Percentiles rank a stretch among this genome's conserved stretches.
phyloP scores from a whole-genome alignment of 495 filamentous ascomycete species.

The Podospora pseudoanserina region DNA sequence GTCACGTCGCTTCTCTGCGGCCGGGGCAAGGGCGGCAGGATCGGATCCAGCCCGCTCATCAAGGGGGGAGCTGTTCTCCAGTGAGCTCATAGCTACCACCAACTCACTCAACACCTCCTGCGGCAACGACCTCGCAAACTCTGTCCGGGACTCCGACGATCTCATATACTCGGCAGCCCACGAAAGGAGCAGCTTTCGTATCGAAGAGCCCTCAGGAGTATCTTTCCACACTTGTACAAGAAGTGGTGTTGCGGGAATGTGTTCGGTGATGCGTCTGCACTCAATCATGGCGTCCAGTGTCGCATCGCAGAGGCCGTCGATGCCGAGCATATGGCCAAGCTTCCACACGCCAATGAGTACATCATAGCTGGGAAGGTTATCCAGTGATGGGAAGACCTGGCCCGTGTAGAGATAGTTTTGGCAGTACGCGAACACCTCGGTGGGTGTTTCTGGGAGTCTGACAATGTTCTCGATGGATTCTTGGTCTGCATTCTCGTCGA shows the following conservation, averaged over 20 bases:
- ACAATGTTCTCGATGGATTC: constrained; percentile 45
- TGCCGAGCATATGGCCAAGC: constrained; percentile 46
- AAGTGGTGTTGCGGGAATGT: constrained; percentile 50
- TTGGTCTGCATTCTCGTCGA: constrained; percentile 31
- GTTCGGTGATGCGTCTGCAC: constrained; percentile 43
- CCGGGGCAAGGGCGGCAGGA: constrained; percentile 16
- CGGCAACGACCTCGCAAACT: constrained; percentile 52
- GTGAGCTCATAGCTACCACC: constrained; percentile 53
- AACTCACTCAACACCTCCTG: constrained; percentile 54
- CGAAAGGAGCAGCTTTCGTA: constrained; percentile 49
- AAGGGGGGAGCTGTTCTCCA: constrained; percentile 22
- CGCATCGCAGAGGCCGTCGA: constrained; percentile 50
- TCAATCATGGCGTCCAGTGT: constrained; percentile 52
- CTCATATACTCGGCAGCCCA: constrained; percentile 57
- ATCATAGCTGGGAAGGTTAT: constrained; percentile 46
- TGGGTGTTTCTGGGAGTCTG: constrained; percentile 41
- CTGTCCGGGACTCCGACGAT: constrained; percentile 45
- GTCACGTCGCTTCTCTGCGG: constrained; percentile 27
- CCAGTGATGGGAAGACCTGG: constrained; percentile 36
- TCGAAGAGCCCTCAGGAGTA: constrained; percentile 51
- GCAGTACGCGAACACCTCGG: constrained; percentile 47
- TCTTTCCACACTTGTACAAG: constrained; percentile 54
- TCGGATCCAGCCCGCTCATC: neutral
- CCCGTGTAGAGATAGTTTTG: constrained; percentile 53
- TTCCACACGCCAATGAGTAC: constrained; percentile 51